A percentile compares a stretch with the other conserved stretches of the same genome.
phyloP scores from a whole-genome alignment of 1,139 yeast genomes.

The Lodderomyces beijingensis region DNA sequence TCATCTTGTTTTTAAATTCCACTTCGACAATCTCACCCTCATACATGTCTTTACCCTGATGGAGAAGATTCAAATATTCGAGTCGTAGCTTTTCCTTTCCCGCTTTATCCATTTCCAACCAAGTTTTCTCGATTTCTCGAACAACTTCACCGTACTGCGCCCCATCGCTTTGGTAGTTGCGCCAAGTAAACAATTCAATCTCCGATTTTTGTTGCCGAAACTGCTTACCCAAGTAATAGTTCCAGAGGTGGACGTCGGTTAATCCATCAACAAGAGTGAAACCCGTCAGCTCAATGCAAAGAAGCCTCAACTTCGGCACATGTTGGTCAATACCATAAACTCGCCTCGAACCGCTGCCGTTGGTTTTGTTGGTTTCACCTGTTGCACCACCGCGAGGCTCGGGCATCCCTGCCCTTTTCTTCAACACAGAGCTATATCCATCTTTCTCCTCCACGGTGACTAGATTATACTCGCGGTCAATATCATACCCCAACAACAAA shows the following conservation, averaged over 20 bases:
- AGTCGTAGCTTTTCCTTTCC: slow-evolving; percentile 18
- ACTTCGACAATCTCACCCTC: slow-evolving; percentile 27
- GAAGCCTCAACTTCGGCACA: slow-evolving; percentile 3
- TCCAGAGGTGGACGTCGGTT: slow-evolving; percentile 5
- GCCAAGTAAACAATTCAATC: background rate
- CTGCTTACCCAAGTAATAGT: slow-evolving; percentile 8
- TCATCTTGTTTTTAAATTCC: slow-evolving; percentile 8
- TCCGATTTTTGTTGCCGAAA: background rate
- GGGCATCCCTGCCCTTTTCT: background rate
- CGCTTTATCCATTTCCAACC: slow-evolving; percentile 24
- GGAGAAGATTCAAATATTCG: slow-evolving; percentile 26
- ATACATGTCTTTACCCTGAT: slow-evolving; percentile 28
- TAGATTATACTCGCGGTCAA: background rate
- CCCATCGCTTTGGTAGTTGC: too few relatives aligned
- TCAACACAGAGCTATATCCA: slow-evolving; percentile 2
- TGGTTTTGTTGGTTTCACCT: background rate
- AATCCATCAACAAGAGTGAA: slow-evolving; percentile 2
- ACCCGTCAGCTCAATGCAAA: slow-evolving; percentile 4
- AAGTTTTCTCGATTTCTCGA: slow-evolving; percentile 10
- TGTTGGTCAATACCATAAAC: too few relatives aligned
- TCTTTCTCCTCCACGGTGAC: slow-evolving; percentile 1
- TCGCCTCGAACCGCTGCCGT: too few relatives aligned
- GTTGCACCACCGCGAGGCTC: slow-evolving; percentile 1
- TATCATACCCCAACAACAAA: background rate
- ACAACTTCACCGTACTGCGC: background rate